Conservation (phyloP, 148 eudicot species). For the Bassia scoparia region DNA sequence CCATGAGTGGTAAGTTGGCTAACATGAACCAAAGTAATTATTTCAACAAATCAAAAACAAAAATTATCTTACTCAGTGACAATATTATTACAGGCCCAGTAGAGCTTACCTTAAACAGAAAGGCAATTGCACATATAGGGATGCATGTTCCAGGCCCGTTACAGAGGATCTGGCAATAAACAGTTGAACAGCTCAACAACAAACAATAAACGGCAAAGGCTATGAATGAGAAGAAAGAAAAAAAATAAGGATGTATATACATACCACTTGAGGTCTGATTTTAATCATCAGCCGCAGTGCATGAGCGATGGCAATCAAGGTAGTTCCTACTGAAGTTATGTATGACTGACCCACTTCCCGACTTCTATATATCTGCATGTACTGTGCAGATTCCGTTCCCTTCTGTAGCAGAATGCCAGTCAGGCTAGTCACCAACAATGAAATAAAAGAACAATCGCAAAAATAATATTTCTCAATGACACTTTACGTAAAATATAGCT, state of each 20-base stretch:
- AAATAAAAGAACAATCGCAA: neutral
- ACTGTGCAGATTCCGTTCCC: slow-evolving; percentile 42
- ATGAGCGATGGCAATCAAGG: slow-evolving; percentile 72
- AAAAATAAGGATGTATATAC: neutral
- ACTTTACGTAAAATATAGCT: too few relatives aligned
- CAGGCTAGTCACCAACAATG: neutral
- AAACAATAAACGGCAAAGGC: neutral
- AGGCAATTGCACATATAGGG: slow-evolving; percentile 74
- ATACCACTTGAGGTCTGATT: slow-evolving; percentile 92
- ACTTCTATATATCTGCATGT: slow-evolving; percentile 79
- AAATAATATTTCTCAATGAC: neutral
- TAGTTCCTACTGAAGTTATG: slow-evolving; percentile 77
- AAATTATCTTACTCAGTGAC: neutral
- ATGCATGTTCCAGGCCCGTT: slow-evolving; percentile 95
- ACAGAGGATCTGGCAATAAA: slow-evolving; percentile 60
- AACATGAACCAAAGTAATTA: too few relatives aligned
- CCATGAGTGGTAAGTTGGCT: too few relatives aligned
- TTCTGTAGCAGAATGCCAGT: slow-evolving; percentile 33
- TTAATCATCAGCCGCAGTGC: slow-evolving; percentile 81
- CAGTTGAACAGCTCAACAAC: neutral
- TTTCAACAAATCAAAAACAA: neutral
- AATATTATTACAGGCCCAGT: neutral
- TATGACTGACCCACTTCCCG: slow-evolving; percentile 97
- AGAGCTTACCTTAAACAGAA: slow-evolving; percentile 64
- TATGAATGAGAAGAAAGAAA: neutral